These are phyloP conservation scores for Starmerella vitae DNA, from an alignment of 805 yeast genomes.

Conservation along the genomic window DNA sequence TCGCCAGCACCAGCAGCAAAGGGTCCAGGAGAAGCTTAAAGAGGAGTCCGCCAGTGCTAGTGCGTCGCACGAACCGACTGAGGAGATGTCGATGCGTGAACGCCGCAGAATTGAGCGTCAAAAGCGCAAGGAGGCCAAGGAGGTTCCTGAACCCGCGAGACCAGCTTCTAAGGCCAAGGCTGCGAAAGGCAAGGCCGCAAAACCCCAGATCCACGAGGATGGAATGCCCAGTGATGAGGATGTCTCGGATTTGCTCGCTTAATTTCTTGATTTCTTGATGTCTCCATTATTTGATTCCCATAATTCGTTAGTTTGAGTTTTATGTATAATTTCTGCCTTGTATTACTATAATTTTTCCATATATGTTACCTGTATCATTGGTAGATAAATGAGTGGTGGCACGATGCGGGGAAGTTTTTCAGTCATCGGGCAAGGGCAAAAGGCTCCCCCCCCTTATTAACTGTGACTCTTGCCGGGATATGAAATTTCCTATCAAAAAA, in stretches of 20 bases:
- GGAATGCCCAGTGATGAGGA: constrained; percentile 28
- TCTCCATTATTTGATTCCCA: too few relatives aligned
- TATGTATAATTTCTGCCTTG: too few relatives aligned
- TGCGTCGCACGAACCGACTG: not conserved
- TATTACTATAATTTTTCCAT: too few relatives aligned
- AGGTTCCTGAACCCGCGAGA: constrained; percentile 3
- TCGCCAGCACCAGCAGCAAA: constrained; percentile 20
- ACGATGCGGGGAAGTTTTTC: not conserved
- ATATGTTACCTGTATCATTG: not conserved
- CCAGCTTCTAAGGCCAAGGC: too few relatives aligned
- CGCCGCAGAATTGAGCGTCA: constrained; percentile 5
- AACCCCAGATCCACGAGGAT: constrained; percentile 14
- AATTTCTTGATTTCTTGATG: not conserved
- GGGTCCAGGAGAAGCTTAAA: constrained; percentile 19
- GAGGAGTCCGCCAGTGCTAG: constrained; percentile 7
- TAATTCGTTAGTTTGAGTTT: too few relatives aligned
- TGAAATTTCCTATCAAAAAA: not conserved
- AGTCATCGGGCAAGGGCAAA: not conserved
- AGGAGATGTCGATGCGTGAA: constrained; percentile 8
- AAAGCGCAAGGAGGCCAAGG: constrained; percentile 8
- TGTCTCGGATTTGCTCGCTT: constrained; percentile 23
- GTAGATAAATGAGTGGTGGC: not conserved
- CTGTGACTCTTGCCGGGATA: not conserved
- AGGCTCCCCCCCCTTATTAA: not conserved
- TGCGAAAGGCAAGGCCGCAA: not conserved